phyloP scores from a whole-genome alignment of 1,284 basidiomycete genomes.

The Naganishia sp. region DNA sequence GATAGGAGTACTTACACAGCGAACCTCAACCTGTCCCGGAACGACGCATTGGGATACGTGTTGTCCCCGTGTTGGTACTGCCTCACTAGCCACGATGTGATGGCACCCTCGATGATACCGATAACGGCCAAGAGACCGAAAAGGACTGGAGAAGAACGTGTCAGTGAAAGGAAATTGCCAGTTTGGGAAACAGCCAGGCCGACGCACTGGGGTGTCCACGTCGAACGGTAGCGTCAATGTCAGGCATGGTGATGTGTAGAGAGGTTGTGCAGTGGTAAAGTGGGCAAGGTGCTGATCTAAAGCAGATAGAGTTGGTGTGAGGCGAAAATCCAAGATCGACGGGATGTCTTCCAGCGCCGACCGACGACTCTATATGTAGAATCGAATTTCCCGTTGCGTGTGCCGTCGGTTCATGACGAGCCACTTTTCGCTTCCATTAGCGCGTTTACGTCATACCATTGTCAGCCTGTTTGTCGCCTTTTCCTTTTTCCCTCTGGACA shows the following conservation, averaged over 20 bases:
- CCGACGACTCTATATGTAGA: slow-evolving; percentile 3
- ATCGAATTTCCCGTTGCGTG: slow-evolving; percentile 12
- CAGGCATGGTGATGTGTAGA: slow-evolving; percentile 30
- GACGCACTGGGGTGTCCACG: slow-evolving; percentile 46
- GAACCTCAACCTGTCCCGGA: slow-evolving; percentile 51
- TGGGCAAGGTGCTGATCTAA: too few species aligned
- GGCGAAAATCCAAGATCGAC: not conserved
- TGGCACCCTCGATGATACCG: slow-evolving; percentile 49
- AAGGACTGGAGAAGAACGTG: slow-evolving; percentile 36
- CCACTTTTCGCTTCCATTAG: slow-evolving; percentile 19
- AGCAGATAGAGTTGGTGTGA: not conserved
- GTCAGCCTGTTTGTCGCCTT: slow-evolving; percentile 2
- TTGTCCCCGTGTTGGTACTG: slow-evolving; percentile 41
- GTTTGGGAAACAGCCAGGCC: not conserved
- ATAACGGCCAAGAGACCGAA: slow-evolving; percentile 48
- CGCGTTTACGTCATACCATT: slow-evolving; percentile 12
- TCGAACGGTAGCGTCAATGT: slow-evolving; percentile 39
- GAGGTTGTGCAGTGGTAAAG: too few species aligned
- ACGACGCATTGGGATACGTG: slow-evolving; percentile 43
- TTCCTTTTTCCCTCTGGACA: too few species aligned
- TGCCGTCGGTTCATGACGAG: slow-evolving; percentile 1
- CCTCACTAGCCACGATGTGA: slow-evolving; percentile 44
- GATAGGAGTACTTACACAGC: slow-evolving; percentile 38
- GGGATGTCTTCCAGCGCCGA: not conserved
- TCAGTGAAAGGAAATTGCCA: not conserved